Percentiles rank a stretch among this genome's conserved stretches.
Evolutionary conservation across 306 rosid genomes (phyloP).

Genomic region (Rosa lucieae): DNA sequence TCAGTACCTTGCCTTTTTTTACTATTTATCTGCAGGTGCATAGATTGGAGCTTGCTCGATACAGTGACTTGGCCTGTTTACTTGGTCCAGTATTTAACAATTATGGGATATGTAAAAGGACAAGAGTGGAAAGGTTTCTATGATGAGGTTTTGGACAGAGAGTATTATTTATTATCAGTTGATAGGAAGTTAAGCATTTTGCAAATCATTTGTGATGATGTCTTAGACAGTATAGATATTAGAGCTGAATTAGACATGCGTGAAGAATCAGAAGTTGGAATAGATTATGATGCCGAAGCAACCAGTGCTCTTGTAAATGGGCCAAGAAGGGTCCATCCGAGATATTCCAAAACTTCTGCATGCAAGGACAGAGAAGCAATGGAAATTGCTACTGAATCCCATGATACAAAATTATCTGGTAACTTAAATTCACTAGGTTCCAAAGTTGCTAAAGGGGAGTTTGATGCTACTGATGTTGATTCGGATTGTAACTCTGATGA

Average conservation of each 20-base stretch:
- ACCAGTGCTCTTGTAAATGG: conserved; percentile 48
- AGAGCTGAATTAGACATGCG: conserved; percentile 76
- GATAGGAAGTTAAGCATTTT: conserved; percentile 70
- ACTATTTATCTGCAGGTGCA: conserved; percentile 49
- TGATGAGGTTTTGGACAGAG: conserved; percentile 55
- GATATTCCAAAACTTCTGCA: conserved; percentile 64
- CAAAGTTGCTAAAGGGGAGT: conserved; percentile 36
- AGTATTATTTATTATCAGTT: conserved; percentile 67
- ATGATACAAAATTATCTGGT: conserved; percentile 36
- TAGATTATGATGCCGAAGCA: conserved; percentile 65
- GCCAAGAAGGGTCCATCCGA: conserved; percentile 74
- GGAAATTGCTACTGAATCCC: conserved; percentile 42
- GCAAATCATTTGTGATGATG: conserved; percentile 83
- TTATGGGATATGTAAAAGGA: conserved; percentile 58
- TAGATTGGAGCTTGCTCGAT: conserved; percentile 87
- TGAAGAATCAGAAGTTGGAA: conserved; percentile 74
- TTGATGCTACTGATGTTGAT: conserved; percentile 45
- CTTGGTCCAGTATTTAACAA: conserved; percentile 62
- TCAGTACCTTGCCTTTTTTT: not conserved
- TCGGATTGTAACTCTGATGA: conserved; percentile 81
- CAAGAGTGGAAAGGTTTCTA: conserved; percentile 71
- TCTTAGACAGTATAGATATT: conserved; percentile 64
- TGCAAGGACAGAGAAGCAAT: conserved; percentile 57
- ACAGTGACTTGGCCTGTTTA: conserved; percentile 87
- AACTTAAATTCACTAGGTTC: conserved; percentile 30